Evolutionary conservation across 1,284 basidiomycete genomes (phyloP), one percentile per base, ranked within the genome.

Genomic region (Grifola frondosa): DNA sequence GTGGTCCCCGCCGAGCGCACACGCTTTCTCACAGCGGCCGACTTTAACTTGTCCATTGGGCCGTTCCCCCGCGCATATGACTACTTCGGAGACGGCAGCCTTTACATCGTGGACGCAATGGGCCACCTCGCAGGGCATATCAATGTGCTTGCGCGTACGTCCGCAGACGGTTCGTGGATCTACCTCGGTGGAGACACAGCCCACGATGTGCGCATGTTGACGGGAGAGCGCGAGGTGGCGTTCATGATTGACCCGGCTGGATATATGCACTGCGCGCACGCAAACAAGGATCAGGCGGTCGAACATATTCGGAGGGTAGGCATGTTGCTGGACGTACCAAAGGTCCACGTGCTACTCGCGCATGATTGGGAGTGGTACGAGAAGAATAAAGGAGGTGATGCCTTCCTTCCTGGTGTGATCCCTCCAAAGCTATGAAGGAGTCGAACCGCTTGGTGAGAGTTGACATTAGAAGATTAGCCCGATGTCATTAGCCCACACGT

Each of bases 131-230:
- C 64, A 1, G 78, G 78, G 0, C 78, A 81, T 50, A 48, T 81
- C 46, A 78, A 75, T 43, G 57, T 74, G 20, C 67, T 81, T 11
- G 74, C 68, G n/a, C 75, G 80, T 29, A 81, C 79, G 19, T 76
- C 75, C 16, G 30, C 66, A 7, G 68, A 75, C 28, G 78, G 78
- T 6, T 70, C 63, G 3, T 81, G 78, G 80, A 64, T 80, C 16
- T 77, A 73, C 48, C 67, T 82, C 15, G 78, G 66, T 2, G 77
- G 73, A 0, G 79, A 81, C 56, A 73, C 71, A 36, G 76, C 73
- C 6, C 80, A 81, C 53, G 71, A 79, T 57, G 66, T 68, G 64
- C 64, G 71, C n/a, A 60, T 81, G 37, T 53, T 82, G 32, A 73
- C 65, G 4, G 75, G 74, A 12, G 67, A 74, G 50, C 63, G 63